These are phyloP conservation scores for Orbilia quercus DNA, from an alignment of 2,329 filamentous ascomycete genomes.

Conservation along the genomic window DNA sequence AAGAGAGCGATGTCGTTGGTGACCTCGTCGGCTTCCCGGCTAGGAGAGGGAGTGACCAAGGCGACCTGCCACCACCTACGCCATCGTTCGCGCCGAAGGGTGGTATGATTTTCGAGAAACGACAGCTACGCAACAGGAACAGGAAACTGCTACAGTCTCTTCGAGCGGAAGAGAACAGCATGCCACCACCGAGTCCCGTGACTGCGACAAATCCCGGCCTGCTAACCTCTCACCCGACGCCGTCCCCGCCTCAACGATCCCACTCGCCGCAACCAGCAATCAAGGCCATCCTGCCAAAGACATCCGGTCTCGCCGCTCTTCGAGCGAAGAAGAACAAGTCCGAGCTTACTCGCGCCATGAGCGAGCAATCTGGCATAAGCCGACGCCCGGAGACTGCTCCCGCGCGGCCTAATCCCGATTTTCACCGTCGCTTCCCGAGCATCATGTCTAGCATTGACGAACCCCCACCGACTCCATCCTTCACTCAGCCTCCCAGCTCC, in stretches of 20 bases:
- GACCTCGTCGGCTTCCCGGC: constrained; percentile 53
- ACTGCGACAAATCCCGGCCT: constrained; percentile 23
- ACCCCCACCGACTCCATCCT: constrained; percentile 52
- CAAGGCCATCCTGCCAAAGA: constrained; percentile 43
- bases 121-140: constrained; percentile 51
- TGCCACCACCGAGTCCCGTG: constrained; percentile 45
- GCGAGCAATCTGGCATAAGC: constrained; percentile 29
- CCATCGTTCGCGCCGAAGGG: constrained; percentile 55
- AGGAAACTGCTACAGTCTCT: constrained; percentile 44
- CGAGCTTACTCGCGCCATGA: constrained; percentile 42
- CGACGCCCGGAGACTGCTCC: constrained; percentile 30
- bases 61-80: constrained; percentile 49
- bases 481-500: constrained; percentile 45
- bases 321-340: constrained; percentile 53
- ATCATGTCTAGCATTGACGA: constrained; percentile 54
- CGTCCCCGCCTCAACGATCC: constrained; percentile 38
- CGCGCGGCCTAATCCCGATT: constrained; percentile 49
- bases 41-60: constrained; percentile 53
- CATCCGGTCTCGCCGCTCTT: constrained; percentile 31
- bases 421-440: constrained; percentile 54
- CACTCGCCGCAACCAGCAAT: constrained; percentile 42
- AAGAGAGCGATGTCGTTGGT: constrained; percentile 53
- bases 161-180: constrained; percentile 41
- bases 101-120: constrained; percentile 55
- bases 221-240: constrained; percentile 23